Conservation (phyloP, 2,329 filamentous ascomycete species). For the Penicillium sp. region DNA sequence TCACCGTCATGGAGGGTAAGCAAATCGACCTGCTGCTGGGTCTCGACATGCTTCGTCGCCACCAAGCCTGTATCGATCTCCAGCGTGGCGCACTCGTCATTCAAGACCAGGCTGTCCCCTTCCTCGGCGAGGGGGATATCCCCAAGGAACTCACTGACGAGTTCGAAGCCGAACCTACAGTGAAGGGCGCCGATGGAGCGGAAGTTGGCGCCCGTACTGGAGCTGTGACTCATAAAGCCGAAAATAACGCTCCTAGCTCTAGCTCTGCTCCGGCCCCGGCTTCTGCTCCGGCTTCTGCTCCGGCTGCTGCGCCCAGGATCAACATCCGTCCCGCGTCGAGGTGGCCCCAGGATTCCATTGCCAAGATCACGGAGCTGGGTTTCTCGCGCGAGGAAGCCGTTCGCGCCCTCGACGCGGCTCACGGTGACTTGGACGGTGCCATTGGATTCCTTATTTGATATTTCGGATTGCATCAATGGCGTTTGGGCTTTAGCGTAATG, state of each 20-base stretch:
- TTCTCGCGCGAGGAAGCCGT: conserved; percentile 76
- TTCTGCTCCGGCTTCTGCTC: conserved; percentile 20
- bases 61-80: conserved; percentile 90
- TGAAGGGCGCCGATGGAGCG: conserved; percentile 84
- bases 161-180: conserved; percentile 75
- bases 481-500: conserved; percentile 15
- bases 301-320: conserved; percentile 17
- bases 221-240: conserved; percentile 52
- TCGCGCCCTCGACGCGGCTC: conserved; percentile 76
- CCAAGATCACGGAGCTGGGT: conserved; percentile 75
- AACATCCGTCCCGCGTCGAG: conserved; percentile 35
- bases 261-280: conserved; percentile 14
- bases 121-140: conserved; percentile 90
- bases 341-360: conserved; percentile 65
- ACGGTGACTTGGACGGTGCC: conserved; percentile 85
- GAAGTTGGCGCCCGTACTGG: conserved; percentile 83
- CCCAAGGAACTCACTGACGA: conserved; percentile 77
- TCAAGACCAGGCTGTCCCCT: conserved; percentile 82
- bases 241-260: conserved; percentile 9
- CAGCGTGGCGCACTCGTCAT: conserved; percentile 83
- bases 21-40: conserved; percentile 90
- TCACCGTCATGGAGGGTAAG: conserved; percentile 99
- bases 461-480: conserved; percentile 21
- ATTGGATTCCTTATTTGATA: conserved; percentile 79
- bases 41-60: conserved; percentile 93